These are phyloP conservation scores for Deakozyma indianensis DNA, from an alignment of 805 yeast species.

Conservation along the genomic window DNA sequence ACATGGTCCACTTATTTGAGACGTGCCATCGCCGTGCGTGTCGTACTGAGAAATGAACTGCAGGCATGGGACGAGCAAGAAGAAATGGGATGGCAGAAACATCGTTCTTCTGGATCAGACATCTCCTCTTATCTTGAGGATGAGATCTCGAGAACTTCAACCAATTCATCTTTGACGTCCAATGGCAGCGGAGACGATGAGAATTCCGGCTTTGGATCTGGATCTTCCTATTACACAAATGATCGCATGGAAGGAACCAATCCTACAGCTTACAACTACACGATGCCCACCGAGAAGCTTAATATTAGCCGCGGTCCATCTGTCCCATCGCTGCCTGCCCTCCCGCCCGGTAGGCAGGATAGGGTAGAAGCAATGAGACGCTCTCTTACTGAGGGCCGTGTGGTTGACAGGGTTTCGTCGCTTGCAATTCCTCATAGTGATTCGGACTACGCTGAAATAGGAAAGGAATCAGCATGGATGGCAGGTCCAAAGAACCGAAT, in stretches of 20 bases:
- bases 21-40: conserved; percentile 15
- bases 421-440: background rate
- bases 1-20: conserved; percentile 15
- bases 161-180: background rate
- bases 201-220: background rate
- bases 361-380: background rate
- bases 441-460: background rate
- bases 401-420: background rate
- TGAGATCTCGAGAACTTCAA: background rate
- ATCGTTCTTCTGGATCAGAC: background rate
- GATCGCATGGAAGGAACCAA: background rate
- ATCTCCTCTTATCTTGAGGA: background rate
- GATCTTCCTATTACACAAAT: background rate
- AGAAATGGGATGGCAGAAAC: conserved; percentile 1
- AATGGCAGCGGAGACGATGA: background rate
- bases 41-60: conserved; percentile 12
- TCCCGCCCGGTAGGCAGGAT: background rate
- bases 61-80: background rate
- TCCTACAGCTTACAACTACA: background rate
- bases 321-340: background rate
- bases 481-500: background rate
- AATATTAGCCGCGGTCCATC: background rate
- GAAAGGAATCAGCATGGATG: background rate
- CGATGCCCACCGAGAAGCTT: background rate
- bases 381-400: background rate